Conservation (phyloP, 768 basidiomycete species). For the Tylopilus subfusipes region DNA sequence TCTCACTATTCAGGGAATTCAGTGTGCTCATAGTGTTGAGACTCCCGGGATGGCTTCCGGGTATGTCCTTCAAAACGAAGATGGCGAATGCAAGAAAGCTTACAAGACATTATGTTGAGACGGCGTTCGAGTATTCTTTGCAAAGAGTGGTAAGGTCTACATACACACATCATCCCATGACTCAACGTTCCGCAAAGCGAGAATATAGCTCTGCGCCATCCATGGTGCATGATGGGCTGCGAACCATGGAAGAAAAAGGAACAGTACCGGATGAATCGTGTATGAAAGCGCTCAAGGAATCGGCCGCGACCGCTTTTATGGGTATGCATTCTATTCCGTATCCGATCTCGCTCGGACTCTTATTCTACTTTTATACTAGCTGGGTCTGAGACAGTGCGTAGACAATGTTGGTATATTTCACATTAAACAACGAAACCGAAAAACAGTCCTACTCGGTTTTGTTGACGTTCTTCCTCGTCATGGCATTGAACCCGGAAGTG, state of each 20-base stretch:
- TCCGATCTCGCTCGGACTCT: too few relatives aligned
- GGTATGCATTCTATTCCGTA: background rate
- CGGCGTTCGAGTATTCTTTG: too few relatives aligned
- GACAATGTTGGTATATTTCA: too few relatives aligned
- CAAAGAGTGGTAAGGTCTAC: background rate
- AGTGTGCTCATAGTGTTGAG: constrained; percentile 4
- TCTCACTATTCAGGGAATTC: background rate
- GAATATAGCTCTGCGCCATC: too few relatives aligned
- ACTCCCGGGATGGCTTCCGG: too few relatives aligned
- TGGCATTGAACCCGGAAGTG: background rate
- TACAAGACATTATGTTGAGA: background rate
- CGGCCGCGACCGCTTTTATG: background rate
- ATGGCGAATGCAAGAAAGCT: background rate
- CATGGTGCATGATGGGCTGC: background rate
- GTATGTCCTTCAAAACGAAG: background rate
- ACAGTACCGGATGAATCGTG: background rate
- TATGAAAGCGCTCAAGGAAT: background rate
- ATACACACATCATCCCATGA: too few relatives aligned
- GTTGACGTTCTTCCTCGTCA: background rate
- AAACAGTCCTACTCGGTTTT: background rate
- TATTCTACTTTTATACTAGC: too few relatives aligned
- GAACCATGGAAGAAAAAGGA: background rate
- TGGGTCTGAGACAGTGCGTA: background rate
- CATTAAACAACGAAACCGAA: too few relatives aligned
- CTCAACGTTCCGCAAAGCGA: background rate